phyloP scores from a whole-genome alignment of 495 filamentous ascomycete genomes.

The Lineolata rhizophorae region DNA sequence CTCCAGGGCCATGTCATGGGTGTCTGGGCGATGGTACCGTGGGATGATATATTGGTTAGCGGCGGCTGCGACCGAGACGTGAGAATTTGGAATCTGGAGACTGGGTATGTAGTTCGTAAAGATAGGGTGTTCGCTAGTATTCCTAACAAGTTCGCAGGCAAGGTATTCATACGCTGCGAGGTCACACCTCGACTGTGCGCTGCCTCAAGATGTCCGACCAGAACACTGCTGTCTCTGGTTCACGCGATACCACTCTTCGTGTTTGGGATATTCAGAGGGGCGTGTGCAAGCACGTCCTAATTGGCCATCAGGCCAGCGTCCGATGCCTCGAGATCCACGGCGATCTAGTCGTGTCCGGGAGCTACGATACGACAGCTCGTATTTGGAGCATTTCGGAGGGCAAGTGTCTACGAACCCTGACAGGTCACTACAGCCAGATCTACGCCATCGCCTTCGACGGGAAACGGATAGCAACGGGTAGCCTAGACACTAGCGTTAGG shows the following conservation, averaged over 20 bases:
- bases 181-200: constrained; percentile 88
- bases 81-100: constrained; percentile 89
- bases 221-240: constrained; percentile 87
- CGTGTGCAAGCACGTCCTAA: constrained; percentile 70
- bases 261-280: constrained; percentile 88
- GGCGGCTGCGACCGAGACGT: constrained; percentile 95
- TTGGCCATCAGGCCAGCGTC: constrained; percentile 92
- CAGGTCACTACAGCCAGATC: constrained; percentile 96
- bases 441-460: constrained; percentile 98
- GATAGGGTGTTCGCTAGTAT: neutral
- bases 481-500: constrained; percentile 85
- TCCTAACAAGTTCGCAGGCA: constrained; percentile 21
- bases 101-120: constrained; percentile 41
- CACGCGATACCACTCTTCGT: constrained; percentile 78
- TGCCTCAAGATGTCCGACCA: constrained; percentile 94
- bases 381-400: constrained; percentile 96
- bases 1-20: constrained; percentile 95
- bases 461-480: constrained; percentile 80
- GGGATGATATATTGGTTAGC: constrained; percentile 87
- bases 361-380: constrained; percentile 89
- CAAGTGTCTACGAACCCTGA: constrained; percentile 66
- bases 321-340: constrained; percentile 90
- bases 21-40: constrained; percentile 98
- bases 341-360: constrained; percentile 85
- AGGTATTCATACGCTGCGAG: constrained; percentile 65